Evolutionary conservation across 148 eudicot species (phyloP).

Genomic region (Arbutus unedo): DNA sequence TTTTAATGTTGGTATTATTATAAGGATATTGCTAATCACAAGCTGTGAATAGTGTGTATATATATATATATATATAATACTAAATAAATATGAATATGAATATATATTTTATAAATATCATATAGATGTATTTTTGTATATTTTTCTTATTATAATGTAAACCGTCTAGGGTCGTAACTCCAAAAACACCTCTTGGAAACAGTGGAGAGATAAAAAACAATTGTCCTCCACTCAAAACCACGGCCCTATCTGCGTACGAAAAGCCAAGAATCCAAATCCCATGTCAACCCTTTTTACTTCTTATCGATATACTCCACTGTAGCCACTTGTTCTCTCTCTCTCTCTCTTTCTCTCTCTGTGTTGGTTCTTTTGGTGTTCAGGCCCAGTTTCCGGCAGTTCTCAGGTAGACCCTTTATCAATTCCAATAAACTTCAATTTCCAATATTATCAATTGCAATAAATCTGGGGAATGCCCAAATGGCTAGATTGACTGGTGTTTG

Average conservation of each 20-base stretch:
- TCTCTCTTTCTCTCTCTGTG: conserved; percentile 13
- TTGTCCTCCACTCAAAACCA: conserved; percentile 52
- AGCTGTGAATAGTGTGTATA: too few species aligned
- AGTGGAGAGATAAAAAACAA: conserved; percentile 19
- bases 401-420: conserved; percentile 11
- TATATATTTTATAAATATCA: too few species aligned
- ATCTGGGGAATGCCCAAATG: neutral
- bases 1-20: too few species aligned
- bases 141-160: too few species aligned
- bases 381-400: conserved; percentile 6
- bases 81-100: too few species aligned
- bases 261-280: conserved; percentile 32
- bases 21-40: too few species aligned
- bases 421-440: neutral
- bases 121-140: too few species aligned
- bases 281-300: conserved; percentile 2
- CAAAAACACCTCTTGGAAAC: neutral
- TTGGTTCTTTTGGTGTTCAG: neutral
- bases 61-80: too few species aligned
- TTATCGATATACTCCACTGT: neutral
- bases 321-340: conserved; percentile 9
- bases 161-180: neutral
- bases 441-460: neutral
- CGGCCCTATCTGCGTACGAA: conserved; percentile 61
- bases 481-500: neutral